Evolutionary conservation across 805 yeast species (phyloP), one percentile per base, ranked within the genome.

Genomic region (Teunomyces barrocoloradensis): DNA sequence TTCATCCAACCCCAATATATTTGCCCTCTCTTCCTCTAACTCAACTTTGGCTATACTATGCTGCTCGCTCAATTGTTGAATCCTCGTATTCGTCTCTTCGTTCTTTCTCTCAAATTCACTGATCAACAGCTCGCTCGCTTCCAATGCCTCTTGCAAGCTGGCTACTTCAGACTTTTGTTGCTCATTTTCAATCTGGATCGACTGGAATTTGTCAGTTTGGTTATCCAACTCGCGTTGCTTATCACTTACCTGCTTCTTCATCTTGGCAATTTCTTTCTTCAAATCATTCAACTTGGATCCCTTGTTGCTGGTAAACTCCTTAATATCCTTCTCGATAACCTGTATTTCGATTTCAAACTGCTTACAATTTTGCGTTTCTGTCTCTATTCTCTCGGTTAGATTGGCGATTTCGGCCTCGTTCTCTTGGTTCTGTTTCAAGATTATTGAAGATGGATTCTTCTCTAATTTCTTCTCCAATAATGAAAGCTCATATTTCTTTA

Each of bases 231-330:
- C 63, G 1, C 55, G 54, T 44, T 80, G 82, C 40, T 75, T 65
- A 5, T 58, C 52, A 0, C 69, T 58, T 4, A 85, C 62, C 6
- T 58, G 53, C 9, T 60, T 57, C 45, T 64, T 61, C 41, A 73
- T 55, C 27, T 50, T 39, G n/a, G 49, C 50, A 20, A 85, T 73
- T 50, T 86, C 89, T 4, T 57, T 51, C 53, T 80, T 77, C 36
- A 87, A 68, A 56, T 86, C 81, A 42, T 80, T 80, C 49, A 95
- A 72, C 63, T 92, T 95, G 1, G 85, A 78, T 0, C 91, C 89
- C 55, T 90, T 91, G 62, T 95, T 86, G 38, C 70, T 71, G 49
- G 79, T 81, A 61, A 90, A 92, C 57, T 94, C 98, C 44, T 77
- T 73, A 71, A 90, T 87, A 62, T 94, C 98, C 13, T 71, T 77